These are phyloP conservation scores for Macrolepiota dolichaula DNA, from an alignment of 768 basidiomycete genomes.

Conservation along the genomic window DNA sequence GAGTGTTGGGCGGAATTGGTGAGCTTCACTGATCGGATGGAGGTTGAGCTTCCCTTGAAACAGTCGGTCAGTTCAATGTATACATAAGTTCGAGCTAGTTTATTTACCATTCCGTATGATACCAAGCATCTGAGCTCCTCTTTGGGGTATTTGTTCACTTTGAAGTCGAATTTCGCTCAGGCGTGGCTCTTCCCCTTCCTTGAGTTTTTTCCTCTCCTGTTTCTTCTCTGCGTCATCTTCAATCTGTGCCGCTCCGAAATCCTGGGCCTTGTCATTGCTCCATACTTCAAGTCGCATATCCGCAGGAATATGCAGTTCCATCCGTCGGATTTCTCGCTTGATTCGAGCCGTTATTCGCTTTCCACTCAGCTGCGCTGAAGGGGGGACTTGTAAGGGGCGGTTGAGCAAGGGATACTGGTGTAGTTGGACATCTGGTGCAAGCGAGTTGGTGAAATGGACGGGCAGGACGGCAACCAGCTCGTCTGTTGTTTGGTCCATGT, in stretches of 20 bases:
- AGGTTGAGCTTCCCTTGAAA: slow-evolving; percentile 65
- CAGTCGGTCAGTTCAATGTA: no score
- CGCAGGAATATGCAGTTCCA: slow-evolving; percentile 81
- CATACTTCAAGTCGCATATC: slow-evolving; percentile 80
- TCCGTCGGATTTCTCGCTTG: slow-evolving; percentile 56
- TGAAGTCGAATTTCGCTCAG: slow-evolving; percentile 67
- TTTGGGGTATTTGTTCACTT: slow-evolving; percentile 68
- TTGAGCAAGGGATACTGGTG: slow-evolving; percentile 81
- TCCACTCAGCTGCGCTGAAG: slow-evolving; percentile 67
- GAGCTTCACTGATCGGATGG: slow-evolving; percentile 73
- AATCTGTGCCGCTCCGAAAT: slow-evolving; percentile 58
- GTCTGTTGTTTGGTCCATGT: slow-evolving; percentile 42
- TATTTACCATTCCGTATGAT: slow-evolving; percentile 63
- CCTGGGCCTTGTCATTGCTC: slow-evolving; percentile 67
- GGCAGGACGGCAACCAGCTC: slow-evolving; percentile 67
- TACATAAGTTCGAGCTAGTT: background rate
- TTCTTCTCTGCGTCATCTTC: slow-evolving; percentile 82
- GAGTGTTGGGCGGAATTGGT: slow-evolving; percentile 80
- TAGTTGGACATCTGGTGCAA: slow-evolving; percentile 63
- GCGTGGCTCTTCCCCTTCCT: slow-evolving; percentile 53
- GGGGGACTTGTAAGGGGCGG: slow-evolving; percentile 72
- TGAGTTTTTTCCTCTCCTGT: slow-evolving; percentile 48
- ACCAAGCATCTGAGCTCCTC: slow-evolving; percentile 72
- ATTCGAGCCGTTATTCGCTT: slow-evolving; percentile 74
- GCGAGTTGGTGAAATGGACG: slow-evolving; percentile 63